Evolutionary conservation across 2,329 filamentous ascomycete species (phyloP), one percentile per base, ranked within the genome.

Genomic region (Pyrenophora seminiperda): DNA sequence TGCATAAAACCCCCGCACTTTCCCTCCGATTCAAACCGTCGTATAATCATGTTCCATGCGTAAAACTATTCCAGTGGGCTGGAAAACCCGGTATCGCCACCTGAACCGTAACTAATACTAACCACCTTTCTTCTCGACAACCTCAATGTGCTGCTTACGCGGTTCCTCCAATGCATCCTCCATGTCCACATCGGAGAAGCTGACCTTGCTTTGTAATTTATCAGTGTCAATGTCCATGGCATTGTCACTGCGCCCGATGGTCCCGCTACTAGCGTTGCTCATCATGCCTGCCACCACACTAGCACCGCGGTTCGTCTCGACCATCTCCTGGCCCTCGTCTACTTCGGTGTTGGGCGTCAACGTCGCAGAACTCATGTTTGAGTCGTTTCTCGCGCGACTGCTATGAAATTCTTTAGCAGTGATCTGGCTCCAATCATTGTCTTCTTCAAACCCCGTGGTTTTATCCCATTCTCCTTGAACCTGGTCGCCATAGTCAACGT

Each of bases 341-440:
- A 66, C 37, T 13, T 71, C 68, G 1, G 68, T 70, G 13, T 70
- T 67, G 3, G 70, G 70, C 6, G 69, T 73, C n/a, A 72, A 43
- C 7, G 70, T 73, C 14, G 63, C 60, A 14, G 59, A 64, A 10
- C 60, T 65, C 22, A 66, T 38, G 14, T 54, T 58, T 1, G 60
- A 64, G 32, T 55, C 57, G 29, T 58, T 53, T 1, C 44, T 15
- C 14, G 31, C 40, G 18, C 52, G 52, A 5, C 41, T n/a, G n/a
- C n/a, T 50, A 20, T 65, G 55, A 22, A 55, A 64, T 9, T 66
- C 44, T 32, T 53, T 48, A 11, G 65, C 59, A 40, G 53, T 60
- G 17, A 66, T 54, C 7, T 32, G 50, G 17, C 53, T 47, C 64
- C 63, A 70, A 9, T 61, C 62, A 7, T 62, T 47, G 5, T 57